A percentile compares a stretch with the other conserved stretches of the same genome.
phyloP scores from a whole-genome alignment of 2,329 filamentous ascomycete genomes.

The Ophiocordyceps camponoti-floridani region DNA sequence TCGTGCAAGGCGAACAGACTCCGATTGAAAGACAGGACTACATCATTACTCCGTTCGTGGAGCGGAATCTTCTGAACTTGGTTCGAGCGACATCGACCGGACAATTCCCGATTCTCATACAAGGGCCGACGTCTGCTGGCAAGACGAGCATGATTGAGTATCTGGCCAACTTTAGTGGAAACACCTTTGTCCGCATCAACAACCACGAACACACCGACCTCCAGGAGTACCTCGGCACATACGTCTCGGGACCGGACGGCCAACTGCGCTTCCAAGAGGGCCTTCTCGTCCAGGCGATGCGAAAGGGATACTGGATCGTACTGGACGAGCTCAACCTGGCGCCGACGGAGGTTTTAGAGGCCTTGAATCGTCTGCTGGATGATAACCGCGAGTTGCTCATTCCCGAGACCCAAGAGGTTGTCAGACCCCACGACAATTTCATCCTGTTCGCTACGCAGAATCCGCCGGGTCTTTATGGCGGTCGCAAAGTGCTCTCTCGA shows the following conservation, averaged over 20 bases:
- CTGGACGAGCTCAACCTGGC: slow-evolving; percentile 94
- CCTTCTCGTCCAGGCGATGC: slow-evolving; percentile 76
- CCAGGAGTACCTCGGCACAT: slow-evolving; percentile 93
- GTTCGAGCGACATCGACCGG: slow-evolving; percentile 85
- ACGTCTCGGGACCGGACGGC: slow-evolving; percentile 71
- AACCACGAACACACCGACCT: slow-evolving; percentile 98
- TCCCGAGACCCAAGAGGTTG: slow-evolving; percentile 87
- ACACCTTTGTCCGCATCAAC: slow-evolving; percentile 96
- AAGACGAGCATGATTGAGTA: slow-evolving; percentile 99
- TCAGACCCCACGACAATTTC: slow-evolving; percentile 84
- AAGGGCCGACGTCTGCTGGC: slow-evolving; percentile 90
- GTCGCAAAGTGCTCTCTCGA: slow-evolving; percentile 78
- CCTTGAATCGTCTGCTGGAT: slow-evolving; percentile 83
- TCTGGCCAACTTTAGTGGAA: slow-evolving; percentile 87
- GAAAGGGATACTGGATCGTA: slow-evolving; percentile 93
- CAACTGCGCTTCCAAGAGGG: slow-evolving; percentile 85
- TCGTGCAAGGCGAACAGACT: slow-evolving; percentile 53
- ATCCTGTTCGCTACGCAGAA: slow-evolving; percentile 98
- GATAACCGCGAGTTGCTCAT: slow-evolving; percentile 93
- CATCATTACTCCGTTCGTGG: slow-evolving; percentile 90
- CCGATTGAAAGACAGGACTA: slow-evolving; percentile 65
- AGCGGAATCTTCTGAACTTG: slow-evolving; percentile 84
- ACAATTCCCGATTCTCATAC: slow-evolving; percentile 82
- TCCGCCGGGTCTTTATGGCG: slow-evolving; percentile 85
- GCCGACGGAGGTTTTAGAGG: slow-evolving; percentile 91